Evolutionary conservation across 23 red algal species (phyloP).

Genomic region (Gracilaria domingensis): DNA sequence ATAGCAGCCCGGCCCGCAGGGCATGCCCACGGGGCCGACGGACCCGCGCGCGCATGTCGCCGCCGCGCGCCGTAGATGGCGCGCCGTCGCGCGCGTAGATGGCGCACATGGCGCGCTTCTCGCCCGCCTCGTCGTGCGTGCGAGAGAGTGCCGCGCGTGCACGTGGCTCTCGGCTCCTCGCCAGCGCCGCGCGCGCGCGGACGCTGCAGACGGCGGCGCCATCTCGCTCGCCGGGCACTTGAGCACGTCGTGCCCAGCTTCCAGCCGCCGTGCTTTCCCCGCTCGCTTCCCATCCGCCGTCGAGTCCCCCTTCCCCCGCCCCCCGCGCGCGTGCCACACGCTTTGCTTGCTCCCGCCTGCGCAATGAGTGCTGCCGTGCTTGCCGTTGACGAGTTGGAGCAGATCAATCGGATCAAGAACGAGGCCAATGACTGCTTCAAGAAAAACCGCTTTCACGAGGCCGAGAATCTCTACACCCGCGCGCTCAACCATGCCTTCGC

Average conservation of each 20-base stretch:
- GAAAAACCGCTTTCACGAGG: constrained; percentile 39
- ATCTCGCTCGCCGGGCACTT: too few species aligned
- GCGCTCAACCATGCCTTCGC: constrained; percentile 41
- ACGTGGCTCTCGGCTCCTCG: too few species aligned
- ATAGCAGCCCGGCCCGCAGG: too few species aligned
- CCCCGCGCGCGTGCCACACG: neutral
- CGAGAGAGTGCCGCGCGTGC: too few species aligned
- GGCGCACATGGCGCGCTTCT: too few species aligned
- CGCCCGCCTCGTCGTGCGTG: too few species aligned
- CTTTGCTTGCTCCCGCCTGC: neutral
- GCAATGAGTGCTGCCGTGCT: neutral
- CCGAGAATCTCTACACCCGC: constrained; percentile 39
- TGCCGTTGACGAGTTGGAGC: neutral
- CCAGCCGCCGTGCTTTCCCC: too few species aligned
- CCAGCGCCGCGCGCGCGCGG: too few species aligned
- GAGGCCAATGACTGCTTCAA: constrained; percentile 63
- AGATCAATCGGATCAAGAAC: constrained; percentile 40
- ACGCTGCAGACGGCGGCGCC: too few species aligned
- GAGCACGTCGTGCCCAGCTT: too few species aligned
- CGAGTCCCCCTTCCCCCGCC: neutral
- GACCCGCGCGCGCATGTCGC: neutral
- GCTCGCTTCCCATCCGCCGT: too few species aligned
- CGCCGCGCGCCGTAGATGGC: neutral
- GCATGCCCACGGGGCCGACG: too few species aligned
- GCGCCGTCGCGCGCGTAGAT: neutral